Conservation (phyloP, 495 filamentous ascomycete genomes). For the Talaromyces liani region DNA sequence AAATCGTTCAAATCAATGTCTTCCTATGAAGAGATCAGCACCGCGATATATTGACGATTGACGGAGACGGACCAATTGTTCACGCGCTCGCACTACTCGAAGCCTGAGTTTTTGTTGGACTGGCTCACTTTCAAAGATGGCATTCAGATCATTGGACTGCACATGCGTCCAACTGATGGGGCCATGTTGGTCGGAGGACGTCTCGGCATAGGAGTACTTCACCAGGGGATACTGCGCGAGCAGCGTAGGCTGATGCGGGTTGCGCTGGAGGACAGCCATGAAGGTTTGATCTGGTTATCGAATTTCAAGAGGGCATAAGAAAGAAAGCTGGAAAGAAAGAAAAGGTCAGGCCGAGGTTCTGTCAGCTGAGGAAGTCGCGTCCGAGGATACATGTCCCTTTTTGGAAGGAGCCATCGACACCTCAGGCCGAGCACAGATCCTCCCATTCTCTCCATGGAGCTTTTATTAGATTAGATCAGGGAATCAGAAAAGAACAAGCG, state of each 20-base stretch:
- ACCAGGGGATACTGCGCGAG: constrained; percentile 24
- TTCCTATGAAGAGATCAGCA: constrained; percentile 20
- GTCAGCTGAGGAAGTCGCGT: not conserved
- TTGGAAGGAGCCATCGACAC: not conserved
- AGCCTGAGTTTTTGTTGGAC: constrained; percentile 15
- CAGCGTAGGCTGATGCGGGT: constrained; percentile 9
- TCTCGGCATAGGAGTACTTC: constrained; percentile 38
- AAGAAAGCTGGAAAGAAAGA: not conserved
- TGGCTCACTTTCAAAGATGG: constrained; percentile 20
- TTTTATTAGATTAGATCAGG: too few species aligned
- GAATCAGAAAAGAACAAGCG: not conserved
- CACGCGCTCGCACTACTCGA: constrained; percentile 19
- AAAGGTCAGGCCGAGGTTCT: not conserved
- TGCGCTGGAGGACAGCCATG: not conserved
- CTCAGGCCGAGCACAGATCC: not conserved
- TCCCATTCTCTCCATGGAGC: not conserved
- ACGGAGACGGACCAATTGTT: constrained; percentile 21
- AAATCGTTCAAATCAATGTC: constrained; percentile 25
- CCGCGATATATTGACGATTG: not conserved
- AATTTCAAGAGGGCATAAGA: not conserved
- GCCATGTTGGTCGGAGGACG: constrained; percentile 21
- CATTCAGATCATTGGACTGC: constrained; percentile 24
- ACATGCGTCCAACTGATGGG: constrained; percentile 34
- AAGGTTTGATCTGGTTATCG: not conserved
- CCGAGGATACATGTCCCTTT: not conserved